Conservation (phyloP, 176 grass and related monocot genomes). For the Aegilops bicornis region DNA sequence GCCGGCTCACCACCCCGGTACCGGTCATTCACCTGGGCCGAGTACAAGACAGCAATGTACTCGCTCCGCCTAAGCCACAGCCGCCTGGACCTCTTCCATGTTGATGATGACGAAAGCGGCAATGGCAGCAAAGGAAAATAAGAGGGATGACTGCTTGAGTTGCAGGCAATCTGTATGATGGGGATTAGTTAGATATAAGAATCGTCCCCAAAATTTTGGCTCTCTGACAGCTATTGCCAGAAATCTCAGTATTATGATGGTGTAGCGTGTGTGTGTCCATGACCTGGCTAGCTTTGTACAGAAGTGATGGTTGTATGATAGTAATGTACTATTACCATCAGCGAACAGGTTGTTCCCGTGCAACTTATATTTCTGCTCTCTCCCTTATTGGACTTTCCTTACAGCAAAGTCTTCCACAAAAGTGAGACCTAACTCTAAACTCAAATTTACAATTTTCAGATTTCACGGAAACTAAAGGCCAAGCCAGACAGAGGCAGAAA, state of each 20-base stretch:
- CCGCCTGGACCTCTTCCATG: conserved; percentile 74
- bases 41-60: conserved; percentile 98
- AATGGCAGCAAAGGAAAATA: conserved; percentile 22
- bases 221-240: conserved; percentile 26
- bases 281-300: conserved; percentile 39
- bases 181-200: conserved; percentile 36
- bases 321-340: conserved; percentile 34
- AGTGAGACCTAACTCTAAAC: conserved; percentile 20
- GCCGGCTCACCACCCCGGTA: conserved; percentile 36
- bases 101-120: neutral
- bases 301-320: conserved; percentile 15
- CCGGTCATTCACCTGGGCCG: conserved; percentile 84
- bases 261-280: conserved; percentile 7
- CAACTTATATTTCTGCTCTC: neutral
- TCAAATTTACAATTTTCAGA: neutral
- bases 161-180: conserved; percentile 24
- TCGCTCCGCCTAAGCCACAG: conserved; percentile 79
- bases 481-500: neutral
- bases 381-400: conserved; percentile 1
- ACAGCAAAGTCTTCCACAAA: conserved; percentile 23
- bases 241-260: conserved; percentile 21
- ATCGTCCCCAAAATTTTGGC: conserved; percentile 61
- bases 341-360: conserved; percentile 1
- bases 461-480: neutral
- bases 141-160: conserved; percentile 21